Percentiles rank a stretch among this genome's conserved stretches.
These are phyloP conservation scores for Tylopilus plumbeoviolaceoides DNA, from an alignment of 768 basidiomycete genomes.

Conservation along the genomic window DNA sequence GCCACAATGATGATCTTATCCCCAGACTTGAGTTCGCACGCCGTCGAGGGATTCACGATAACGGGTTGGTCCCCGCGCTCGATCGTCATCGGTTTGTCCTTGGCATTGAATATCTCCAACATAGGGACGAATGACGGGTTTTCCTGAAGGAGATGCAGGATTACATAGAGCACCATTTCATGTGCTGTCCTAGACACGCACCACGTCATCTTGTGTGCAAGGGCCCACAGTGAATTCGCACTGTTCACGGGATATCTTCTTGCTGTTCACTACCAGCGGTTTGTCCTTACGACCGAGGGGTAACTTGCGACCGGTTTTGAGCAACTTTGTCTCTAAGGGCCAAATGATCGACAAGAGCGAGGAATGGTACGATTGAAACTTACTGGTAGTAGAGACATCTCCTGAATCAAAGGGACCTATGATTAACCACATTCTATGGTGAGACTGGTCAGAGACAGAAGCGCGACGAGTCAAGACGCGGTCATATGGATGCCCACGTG, in stretches of 20 bases:
- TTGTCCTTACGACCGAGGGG: slow-evolving; percentile 54
- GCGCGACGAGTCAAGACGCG: not conserved
- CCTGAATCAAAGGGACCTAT: slow-evolving; percentile 51
- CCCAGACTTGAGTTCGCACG: slow-evolving; percentile 47
- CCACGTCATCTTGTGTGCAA: slow-evolving; percentile 51
- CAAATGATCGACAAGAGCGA: not conserved
- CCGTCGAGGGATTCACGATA: slow-evolving; percentile 35
- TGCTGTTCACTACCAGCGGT: slow-evolving; percentile 49
- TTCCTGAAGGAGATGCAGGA: slow-evolving; percentile 32
- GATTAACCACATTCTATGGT: slow-evolving; percentile 47
- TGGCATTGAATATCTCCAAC: slow-evolving; percentile 45
- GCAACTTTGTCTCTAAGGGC: slow-evolving; percentile 48
- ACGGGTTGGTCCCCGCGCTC: slow-evolving; percentile 32
- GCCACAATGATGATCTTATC: slow-evolving; percentile 48
- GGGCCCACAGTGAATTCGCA: slow-evolving; percentile 53
- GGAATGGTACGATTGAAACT: slow-evolving; percentile 28
- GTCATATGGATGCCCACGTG: not conserved
- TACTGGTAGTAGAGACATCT: slow-evolving; percentile 40
- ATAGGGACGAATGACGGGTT: slow-evolving; percentile 47
- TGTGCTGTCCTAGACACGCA: slow-evolving; percentile 32
- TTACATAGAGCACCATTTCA: not conserved
- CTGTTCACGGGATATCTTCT: slow-evolving; percentile 63
- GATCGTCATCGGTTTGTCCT: slow-evolving; percentile 44
- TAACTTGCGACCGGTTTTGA: slow-evolving; percentile 57
- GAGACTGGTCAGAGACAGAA: not conserved